Evolutionary conservation across 2,329 filamentous ascomycete genomes (phyloP).

Genomic region (Fusarium heterosporum): DNA sequence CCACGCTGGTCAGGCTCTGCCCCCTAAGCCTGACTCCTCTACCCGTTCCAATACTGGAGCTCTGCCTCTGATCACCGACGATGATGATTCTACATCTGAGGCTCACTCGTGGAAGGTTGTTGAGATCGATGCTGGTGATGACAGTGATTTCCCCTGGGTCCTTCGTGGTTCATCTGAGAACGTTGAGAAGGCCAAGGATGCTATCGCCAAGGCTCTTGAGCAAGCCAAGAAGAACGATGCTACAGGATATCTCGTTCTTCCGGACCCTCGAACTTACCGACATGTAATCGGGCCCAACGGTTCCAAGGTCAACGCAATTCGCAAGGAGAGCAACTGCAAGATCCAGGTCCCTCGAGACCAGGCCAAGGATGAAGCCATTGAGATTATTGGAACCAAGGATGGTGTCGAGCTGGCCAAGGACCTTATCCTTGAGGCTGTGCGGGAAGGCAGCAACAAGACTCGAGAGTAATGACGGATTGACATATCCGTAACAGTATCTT

Average conservation of each 20-base stretch:
- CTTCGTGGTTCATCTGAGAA: conserved; percentile 83
- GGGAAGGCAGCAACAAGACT: conserved; percentile 63
- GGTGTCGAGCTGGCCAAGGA: conserved; percentile 89
- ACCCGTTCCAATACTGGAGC: conserved; percentile 69
- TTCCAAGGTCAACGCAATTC: conserved; percentile 91
- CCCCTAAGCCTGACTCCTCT: conserved; percentile 72
- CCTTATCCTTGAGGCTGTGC: conserved; percentile 86
- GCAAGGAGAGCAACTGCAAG: conserved; percentile 91
- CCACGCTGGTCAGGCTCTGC: conserved; percentile 83
- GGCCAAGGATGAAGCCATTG: conserved; percentile 81
- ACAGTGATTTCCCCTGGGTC: conserved; percentile 88
- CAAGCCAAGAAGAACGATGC: conserved; percentile 76
- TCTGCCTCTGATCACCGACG: conserved; percentile 94
- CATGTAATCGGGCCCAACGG: conserved; percentile 91
- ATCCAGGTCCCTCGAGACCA: conserved; percentile 93
- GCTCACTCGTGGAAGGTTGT: conserved; percentile 87
- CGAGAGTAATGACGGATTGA: conserved; percentile 45
- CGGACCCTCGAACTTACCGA: conserved; percentile 89
- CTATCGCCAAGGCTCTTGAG: conserved; percentile 78
- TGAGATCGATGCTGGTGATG: conserved; percentile 69
- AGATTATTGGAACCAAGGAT: conserved; percentile 82
- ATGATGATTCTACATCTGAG: conserved; percentile 71
- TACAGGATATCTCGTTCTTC: conserved; percentile 88
- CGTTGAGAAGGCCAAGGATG: conserved; percentile 82
- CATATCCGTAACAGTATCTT: conserved; percentile 6